Evolutionary conservation across 441 rosid genomes (phyloP).

Genomic region (Corymbia citriodora): DNA sequence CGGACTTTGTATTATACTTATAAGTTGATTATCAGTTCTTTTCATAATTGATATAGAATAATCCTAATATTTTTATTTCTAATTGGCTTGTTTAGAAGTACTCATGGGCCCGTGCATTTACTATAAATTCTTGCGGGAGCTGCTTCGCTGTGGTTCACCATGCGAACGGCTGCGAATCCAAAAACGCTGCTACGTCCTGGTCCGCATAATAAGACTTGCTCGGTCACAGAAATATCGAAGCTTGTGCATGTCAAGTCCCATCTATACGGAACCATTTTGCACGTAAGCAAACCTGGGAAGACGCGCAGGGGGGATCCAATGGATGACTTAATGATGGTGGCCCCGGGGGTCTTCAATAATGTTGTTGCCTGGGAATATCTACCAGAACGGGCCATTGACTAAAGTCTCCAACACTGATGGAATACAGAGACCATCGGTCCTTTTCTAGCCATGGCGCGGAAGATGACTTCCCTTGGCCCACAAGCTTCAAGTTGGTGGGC

Average conservation of each 20-base stretch:
- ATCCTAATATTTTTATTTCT: too few relatives aligned
- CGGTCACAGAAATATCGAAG: background rate
- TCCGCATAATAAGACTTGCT: too few relatives aligned
- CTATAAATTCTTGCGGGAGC: background rate
- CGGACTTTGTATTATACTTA: too few relatives aligned
- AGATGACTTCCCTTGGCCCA: background rate
- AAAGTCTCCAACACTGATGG: background rate
- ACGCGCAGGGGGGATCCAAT: background rate
- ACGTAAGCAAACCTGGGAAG: background rate
- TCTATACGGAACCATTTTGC: background rate
- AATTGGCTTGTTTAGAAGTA: background rate
- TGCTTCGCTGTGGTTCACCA: rapidly evolving
- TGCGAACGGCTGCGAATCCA: background rate
- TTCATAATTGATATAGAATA: too few relatives aligned
- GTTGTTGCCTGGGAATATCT: too few relatives aligned
- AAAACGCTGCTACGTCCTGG: background rate
- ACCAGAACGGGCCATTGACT: background rate
- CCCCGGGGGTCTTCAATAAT: background rate
- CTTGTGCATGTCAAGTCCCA: background rate
- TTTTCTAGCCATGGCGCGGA: background rate
- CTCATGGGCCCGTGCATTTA: background rate
- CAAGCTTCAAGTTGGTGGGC: background rate
- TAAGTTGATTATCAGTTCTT: too few relatives aligned
- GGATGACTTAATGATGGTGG: background rate
- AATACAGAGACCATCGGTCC: background rate